Evolutionary conservation across 768 basidiomycete genomes (phyloP).

Genomic region (Boletus speciosus): DNA sequence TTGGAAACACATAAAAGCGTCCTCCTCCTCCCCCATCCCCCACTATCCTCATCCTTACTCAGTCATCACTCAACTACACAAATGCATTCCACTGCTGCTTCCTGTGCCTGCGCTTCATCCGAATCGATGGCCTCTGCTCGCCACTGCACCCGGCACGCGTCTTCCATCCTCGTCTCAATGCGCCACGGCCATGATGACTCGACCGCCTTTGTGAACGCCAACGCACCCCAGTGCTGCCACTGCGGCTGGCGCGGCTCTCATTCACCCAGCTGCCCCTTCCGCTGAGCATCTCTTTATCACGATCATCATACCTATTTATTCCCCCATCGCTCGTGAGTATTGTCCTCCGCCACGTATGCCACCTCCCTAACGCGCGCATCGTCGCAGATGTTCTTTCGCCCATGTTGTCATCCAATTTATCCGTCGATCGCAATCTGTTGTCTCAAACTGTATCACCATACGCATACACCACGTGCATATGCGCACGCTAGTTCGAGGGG

Average conservation of each 20-base stretch:
- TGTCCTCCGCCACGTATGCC: background rate
- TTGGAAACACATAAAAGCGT: conserved; percentile 28
- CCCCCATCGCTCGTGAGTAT: conserved; percentile 18
- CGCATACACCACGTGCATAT: conserved; percentile 34
- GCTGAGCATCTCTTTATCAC: conserved; percentile 31
- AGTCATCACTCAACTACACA: background rate
- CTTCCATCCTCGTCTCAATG: conserved; percentile 24
- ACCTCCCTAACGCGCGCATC: background rate
- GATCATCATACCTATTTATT: conserved; percentile 29
- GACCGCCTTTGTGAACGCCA: conserved; percentile 41
- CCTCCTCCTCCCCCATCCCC: background rate
- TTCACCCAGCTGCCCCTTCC: conserved; percentile 64
- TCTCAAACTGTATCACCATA: conserved; percentile 34
- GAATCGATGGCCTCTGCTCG: conserved; percentile 2
- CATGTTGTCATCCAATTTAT: conserved; percentile 31
- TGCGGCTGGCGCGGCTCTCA: conserved; percentile 67
- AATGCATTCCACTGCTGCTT: conserved; percentile 22
- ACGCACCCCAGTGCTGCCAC: conserved; percentile 75
- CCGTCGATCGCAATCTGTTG: conserved; percentile 32
- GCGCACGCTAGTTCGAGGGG: conserved; percentile 30
- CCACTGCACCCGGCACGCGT: conserved; percentile 7
- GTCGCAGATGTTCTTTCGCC: conserved; percentile 13
- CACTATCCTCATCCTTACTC: conserved; percentile 2
- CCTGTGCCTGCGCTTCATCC: conserved; percentile 11
- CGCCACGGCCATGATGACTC: conserved; percentile 26